Evolutionary conservation across 768 basidiomycete species (phyloP).

Genomic region (Trametes maxima): DNA sequence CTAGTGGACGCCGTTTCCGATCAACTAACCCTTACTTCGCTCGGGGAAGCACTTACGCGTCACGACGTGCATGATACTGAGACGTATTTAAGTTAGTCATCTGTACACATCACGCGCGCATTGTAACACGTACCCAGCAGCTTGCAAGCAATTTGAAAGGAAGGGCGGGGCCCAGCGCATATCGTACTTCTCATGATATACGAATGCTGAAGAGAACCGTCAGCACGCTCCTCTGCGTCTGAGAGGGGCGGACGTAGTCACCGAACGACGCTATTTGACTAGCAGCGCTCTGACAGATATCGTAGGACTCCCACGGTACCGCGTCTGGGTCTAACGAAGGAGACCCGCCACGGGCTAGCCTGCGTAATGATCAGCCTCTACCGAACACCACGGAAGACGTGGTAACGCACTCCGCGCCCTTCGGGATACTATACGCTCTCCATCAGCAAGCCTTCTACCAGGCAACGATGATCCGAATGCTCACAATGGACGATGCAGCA

Average conservation of each 20-base stretch:
- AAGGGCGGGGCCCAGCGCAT: slow-evolving; percentile 65
- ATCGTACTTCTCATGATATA: slow-evolving; percentile 62
- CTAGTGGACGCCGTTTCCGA: slow-evolving; percentile 38
- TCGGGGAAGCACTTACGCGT: slow-evolving; percentile 46
- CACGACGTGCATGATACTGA: slow-evolving; percentile 79
- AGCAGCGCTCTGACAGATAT: slow-evolving; percentile 77
- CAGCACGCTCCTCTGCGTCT: background rate
- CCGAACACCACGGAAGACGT: too few species aligned
- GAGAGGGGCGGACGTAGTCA: slow-evolving; percentile 31
- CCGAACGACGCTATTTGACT: slow-evolving; percentile 68
- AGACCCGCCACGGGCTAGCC: slow-evolving; percentile 2
- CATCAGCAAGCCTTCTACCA: slow-evolving; percentile 1
- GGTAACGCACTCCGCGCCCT: slow-evolving; percentile 61
- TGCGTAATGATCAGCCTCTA: background rate
- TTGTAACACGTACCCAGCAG: slow-evolving; percentile 60
- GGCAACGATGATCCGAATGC: slow-evolving; percentile 33
- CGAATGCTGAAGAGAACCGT: slow-evolving; percentile 45
- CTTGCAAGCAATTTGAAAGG: slow-evolving; percentile 66
- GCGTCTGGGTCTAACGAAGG: slow-evolving; percentile 38
- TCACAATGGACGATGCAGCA: slow-evolving; percentile 80
- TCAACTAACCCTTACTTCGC: slow-evolving; percentile 7
- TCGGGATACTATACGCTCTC: slow-evolving; percentile 58
- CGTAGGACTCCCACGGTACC: slow-evolving; percentile 66
- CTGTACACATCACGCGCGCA: background rate
- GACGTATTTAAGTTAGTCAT: slow-evolving; percentile 9